Conservation (phyloP, 345 rosid species). For the Gossypium bickii region DNA sequence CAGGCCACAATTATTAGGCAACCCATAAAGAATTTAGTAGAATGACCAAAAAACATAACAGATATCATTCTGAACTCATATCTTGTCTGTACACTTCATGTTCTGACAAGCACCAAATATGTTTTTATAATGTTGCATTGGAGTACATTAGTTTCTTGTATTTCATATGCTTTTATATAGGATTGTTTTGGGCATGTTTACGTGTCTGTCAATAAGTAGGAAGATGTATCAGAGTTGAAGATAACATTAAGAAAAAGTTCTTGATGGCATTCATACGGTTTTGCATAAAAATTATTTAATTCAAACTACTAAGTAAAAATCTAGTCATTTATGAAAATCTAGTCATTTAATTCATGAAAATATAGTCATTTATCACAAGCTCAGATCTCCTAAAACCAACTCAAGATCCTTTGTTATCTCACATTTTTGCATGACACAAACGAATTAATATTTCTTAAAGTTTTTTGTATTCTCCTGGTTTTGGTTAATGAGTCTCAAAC, state of each 20-base stretch:
- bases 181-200: background rate
- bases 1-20: background rate
- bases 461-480: background rate
- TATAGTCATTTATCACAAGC: background rate
- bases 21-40: background rate
- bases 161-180: background rate
- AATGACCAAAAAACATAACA: conserved; percentile 4
- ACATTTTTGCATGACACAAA: background rate
- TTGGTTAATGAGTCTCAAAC: background rate
- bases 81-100: background rate
- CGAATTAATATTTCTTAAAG: background rate
- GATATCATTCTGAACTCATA: background rate
- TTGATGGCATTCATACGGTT: background rate
- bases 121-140: background rate
- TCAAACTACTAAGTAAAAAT: background rate
- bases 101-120: conserved; percentile 1
- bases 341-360: background rate
- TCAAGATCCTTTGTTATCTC: background rate
- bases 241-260: background rate
- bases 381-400: background rate
- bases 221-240: background rate
- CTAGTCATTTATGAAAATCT: too few species aligned
- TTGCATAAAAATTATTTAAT: too few species aligned
- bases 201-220: background rate
- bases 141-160: background rate